These are phyloP conservation scores for Rubus parviflorus DNA, from an alignment of 306 rosid genomes.

Conservation along the genomic window DNA sequence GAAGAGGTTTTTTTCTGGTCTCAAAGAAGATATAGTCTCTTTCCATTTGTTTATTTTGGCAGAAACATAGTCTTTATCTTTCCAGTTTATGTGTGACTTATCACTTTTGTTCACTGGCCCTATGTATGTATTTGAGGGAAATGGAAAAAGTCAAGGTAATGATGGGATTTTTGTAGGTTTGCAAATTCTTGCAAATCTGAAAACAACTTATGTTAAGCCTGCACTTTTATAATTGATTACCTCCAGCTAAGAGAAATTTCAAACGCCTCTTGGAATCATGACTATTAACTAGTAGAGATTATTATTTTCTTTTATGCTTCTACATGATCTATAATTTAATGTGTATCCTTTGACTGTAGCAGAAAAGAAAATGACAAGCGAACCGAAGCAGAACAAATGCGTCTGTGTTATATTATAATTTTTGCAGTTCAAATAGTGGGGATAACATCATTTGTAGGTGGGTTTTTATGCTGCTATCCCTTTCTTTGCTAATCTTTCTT, in stretches of 20 bases:
- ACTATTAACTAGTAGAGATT: slow-evolving; percentile 8
- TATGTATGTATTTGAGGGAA: neutral
- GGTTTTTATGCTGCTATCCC: slow-evolving; percentile 14
- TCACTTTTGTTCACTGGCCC: neutral
- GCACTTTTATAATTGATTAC: neutral
- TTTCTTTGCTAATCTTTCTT: slow-evolving; percentile 15
- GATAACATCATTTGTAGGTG: slow-evolving; percentile 34
- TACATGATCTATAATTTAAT: slow-evolving; percentile 9
- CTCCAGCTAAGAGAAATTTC: neutral
- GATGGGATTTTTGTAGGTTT: neutral
- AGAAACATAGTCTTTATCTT: neutral
- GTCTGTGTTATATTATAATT: slow-evolving; percentile 71
- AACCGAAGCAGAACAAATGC: slow-evolving; percentile 57
- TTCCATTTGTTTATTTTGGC: slow-evolving; percentile 7
- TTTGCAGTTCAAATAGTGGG: slow-evolving; percentile 25
- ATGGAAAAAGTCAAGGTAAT: neutral
- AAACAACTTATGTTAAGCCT: neutral
- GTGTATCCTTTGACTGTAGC: slow-evolving; percentile 28
- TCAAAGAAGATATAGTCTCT: neutral
- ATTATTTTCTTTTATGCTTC: slow-evolving; percentile 9
- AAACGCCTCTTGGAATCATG: neutral
- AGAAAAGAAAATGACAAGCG: slow-evolving; percentile 69
- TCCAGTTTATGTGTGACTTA: neutral
- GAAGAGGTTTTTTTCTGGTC: neutral
- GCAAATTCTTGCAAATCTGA: neutral